Evolutionary conservation across 2,329 filamentous ascomycete species (phyloP), one percentile per base, ranked within the genome.

Genomic region (Alternaria arbusti): DNA sequence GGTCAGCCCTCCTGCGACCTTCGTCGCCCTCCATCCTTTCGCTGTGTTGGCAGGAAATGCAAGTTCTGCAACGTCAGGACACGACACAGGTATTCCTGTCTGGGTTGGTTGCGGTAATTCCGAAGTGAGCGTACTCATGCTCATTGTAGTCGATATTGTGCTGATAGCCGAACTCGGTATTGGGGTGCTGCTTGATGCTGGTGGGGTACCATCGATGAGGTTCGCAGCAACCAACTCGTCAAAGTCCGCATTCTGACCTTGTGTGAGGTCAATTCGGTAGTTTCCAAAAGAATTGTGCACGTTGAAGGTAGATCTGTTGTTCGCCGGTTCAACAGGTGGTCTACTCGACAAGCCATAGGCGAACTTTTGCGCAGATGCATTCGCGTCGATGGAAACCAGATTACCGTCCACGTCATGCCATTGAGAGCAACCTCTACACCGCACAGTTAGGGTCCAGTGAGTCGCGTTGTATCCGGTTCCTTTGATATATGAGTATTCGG

Each of bases 1-100:
- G 7, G 65, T 70, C n/a, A 83, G 63, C 9, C 75, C 75, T 2
- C 79, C 81, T 6, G 80, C 80, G 28, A 83, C 75, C 45, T 82
- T 78, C 36, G 75, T 74, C 23, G 73, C 73, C 55, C 66, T 75
- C 74, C 74, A 77, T 20, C 74, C 71, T 26, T 65, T 62, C 2
- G 73, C 71, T 12, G 68, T 71, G 13, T 62, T 46, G 2, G 69
- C 32, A 2, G 68, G 62, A 25, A 69, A 73, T 22, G 70, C 66
- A n/a, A 71, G 65, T 15, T 62, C 49, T 9, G 59, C 32, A 11
- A 74, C 66, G 10, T 71, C 70, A 12, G 67, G 32, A 56, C 74
- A 77, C 3, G 63, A 66, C 2, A 47, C 50, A 10, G 74, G 74
- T 22, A 76, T 58, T 9, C 64, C 65, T 10, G 69, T 73, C 11